Evolutionary conservation across 2,329 filamentous ascomycete genomes (phyloP).

Genomic region (Dactylellina sp.): DNA sequence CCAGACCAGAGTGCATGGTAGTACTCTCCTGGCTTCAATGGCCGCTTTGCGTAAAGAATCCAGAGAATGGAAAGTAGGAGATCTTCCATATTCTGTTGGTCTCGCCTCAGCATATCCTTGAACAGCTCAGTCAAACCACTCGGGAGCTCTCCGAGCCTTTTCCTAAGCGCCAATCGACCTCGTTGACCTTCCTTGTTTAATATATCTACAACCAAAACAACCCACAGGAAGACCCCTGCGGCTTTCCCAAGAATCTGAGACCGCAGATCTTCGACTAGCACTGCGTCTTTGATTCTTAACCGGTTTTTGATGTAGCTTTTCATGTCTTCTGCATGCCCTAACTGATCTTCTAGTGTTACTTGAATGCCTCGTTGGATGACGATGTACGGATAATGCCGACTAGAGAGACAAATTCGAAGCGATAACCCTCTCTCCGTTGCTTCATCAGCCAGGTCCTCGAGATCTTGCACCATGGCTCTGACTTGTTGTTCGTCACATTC

Average conservation of each 20-base stretch:
- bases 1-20: constrained; percentile 57
- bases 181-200: constrained; percentile 64
- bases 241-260: constrained; percentile 57
- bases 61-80: constrained; percentile 60
- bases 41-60: constrained; percentile 53
- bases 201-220: constrained; percentile 62
- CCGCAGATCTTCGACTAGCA: constrained; percentile 58
- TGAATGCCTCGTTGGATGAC: constrained; percentile 58
- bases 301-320: constrained; percentile 59
- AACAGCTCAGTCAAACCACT: constrained; percentile 65
- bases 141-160: constrained; percentile 63
- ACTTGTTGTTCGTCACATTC: constrained; percentile 64
- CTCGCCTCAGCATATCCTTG: constrained; percentile 67
- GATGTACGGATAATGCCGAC: constrained; percentile 61
- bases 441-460: constrained; percentile 63
- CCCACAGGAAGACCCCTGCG: constrained; percentile 61
- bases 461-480: constrained; percentile 65
- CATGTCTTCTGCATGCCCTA: constrained; percentile 61
- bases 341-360: constrained; percentile 59
- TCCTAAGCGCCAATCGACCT: constrained; percentile 60
- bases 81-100: constrained; percentile 64
- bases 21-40: constrained; percentile 54
- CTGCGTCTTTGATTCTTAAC: constrained; percentile 56
- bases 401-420: constrained; percentile 59
- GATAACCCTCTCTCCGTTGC: constrained; percentile 37